These are phyloP conservation scores for Spizellomyces punctatus DNA, from an alignment of 192 early-diverging fungal species.

Conservation along the genomic window DNA sequence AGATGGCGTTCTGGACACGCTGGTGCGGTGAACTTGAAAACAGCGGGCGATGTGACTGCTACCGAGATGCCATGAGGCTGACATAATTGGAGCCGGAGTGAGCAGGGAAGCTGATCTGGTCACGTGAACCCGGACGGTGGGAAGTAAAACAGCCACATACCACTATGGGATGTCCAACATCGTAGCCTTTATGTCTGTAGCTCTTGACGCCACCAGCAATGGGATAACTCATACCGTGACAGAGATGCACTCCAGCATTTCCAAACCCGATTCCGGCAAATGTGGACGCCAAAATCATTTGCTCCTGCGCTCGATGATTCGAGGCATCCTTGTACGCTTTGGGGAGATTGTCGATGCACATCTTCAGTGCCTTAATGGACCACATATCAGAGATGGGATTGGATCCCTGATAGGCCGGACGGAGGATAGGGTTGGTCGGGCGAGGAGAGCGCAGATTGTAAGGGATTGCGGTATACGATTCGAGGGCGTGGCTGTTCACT, in stretches of 20 bases:
- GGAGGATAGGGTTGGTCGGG: constrained; percentile 76
- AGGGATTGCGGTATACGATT: constrained; percentile 90
- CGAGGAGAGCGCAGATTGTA: constrained; percentile 76
- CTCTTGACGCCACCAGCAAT: constrained; percentile 83
- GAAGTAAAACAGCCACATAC: constrained; percentile 39
- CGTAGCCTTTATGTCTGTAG: constrained; percentile 82
- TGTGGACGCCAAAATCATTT: constrained; percentile 87
- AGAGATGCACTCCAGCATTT: constrained; percentile 88
- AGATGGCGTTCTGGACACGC: constrained; percentile 85
- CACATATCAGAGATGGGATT: constrained; percentile 93
- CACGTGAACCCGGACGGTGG: constrained; percentile 10
- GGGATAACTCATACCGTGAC: constrained; percentile 82
- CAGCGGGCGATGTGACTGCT: constrained; percentile 87
- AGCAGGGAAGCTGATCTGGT: too few relatives aligned
- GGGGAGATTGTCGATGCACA: constrained; percentile 80
- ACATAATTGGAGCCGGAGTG: not conserved
- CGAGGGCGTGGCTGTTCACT: constrained; percentile 72
- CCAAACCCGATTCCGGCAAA: constrained; percentile 91
- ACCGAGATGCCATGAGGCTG: constrained; percentile 77
- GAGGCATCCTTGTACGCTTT: constrained; percentile 66
- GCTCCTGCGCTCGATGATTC: constrained; percentile 71
- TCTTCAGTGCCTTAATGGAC: constrained; percentile 75
- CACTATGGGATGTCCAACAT: constrained; percentile 73
- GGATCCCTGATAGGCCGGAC: constrained; percentile 90
- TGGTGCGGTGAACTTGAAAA: constrained; percentile 81